Conservation (phyloP, 495 filamentous ascomycete species). For the Immersiella caudata region DNA sequence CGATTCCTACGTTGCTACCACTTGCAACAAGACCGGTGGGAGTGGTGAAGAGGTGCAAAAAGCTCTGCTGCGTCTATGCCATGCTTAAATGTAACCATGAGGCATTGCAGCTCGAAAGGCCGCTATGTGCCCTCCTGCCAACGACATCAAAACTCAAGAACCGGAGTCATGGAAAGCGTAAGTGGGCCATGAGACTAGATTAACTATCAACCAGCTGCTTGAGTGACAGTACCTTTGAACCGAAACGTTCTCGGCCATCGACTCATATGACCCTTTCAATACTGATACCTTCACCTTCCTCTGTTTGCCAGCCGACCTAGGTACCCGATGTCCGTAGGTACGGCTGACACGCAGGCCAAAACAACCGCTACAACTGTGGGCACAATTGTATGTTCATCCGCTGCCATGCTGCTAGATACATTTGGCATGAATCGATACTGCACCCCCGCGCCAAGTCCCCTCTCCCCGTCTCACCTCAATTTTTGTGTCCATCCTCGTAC, state of each 20-base stretch:
- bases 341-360: background rate
- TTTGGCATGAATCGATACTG: constrained; percentile 21
- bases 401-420: constrained; percentile 23
- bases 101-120: no score
- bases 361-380: background rate
- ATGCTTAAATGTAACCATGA: background rate
- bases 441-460: background rate
- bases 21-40: background rate
- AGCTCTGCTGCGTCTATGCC: background rate
- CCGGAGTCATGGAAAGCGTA: background rate
- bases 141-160: background rate
- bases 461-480: background rate
- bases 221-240: no score
- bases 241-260: background rate
- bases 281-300: background rate
- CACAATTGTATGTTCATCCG: constrained; percentile 17
- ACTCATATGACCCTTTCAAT: background rate
- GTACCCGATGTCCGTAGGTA: background rate
- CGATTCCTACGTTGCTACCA: background rate
- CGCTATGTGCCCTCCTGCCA: no score
- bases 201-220: background rate
- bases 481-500: constrained; percentile 9
- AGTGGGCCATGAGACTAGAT: background rate
- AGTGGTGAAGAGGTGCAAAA: background rate
- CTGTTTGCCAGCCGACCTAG: background rate